These are phyloP conservation scores for Yamadazyma takamatsuzukensis DNA, from an alignment of 805 yeast genomes.

Conservation along the genomic window DNA sequence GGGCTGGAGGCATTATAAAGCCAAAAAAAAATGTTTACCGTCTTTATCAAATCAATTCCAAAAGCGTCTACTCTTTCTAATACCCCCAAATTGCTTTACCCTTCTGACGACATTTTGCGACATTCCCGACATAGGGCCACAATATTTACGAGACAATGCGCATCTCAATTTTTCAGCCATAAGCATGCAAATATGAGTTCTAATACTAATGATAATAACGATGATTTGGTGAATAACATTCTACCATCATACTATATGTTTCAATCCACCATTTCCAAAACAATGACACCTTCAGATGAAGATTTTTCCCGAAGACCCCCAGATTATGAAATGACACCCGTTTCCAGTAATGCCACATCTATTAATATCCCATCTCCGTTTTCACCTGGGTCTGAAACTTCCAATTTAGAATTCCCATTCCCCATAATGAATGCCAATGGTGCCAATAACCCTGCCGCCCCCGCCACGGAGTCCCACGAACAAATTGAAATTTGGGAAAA, in stretches of 20 bases:
- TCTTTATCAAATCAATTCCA: too few species aligned
- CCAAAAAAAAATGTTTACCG: too few species aligned
- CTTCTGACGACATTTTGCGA: too few species aligned
- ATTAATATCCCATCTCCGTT: slow-evolving; percentile 15
- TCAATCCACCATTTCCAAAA: slow-evolving; percentile 38
- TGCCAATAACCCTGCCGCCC: slow-evolving; percentile 13
- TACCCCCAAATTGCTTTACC: too few species aligned
- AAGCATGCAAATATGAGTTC: too few species aligned
- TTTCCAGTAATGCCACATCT: slow-evolving; percentile 13
- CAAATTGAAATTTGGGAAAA: slow-evolving; percentile 30
- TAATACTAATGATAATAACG: slow-evolving; percentile 14
- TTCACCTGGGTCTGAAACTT: slow-evolving; percentile 6
- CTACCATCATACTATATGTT: slow-evolving; percentile 45
- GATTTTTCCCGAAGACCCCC: slow-evolving; percentile 41
- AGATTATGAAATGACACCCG: slow-evolving; percentile 26
- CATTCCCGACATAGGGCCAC: too few species aligned
- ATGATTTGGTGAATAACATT: slow-evolving; percentile 27
- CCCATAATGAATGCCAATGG: slow-evolving; percentile 7
- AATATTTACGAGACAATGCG: too few species aligned
- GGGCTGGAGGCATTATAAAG: too few species aligned
- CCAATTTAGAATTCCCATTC: slow-evolving; percentile 15
- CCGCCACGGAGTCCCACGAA: too few species aligned
- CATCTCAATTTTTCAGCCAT: too few species aligned
- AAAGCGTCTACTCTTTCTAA: too few species aligned
- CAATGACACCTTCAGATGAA: slow-evolving; percentile 34